phyloP scores from a whole-genome alignment of 805 yeast species.

The Candida tibetensis region DNA sequence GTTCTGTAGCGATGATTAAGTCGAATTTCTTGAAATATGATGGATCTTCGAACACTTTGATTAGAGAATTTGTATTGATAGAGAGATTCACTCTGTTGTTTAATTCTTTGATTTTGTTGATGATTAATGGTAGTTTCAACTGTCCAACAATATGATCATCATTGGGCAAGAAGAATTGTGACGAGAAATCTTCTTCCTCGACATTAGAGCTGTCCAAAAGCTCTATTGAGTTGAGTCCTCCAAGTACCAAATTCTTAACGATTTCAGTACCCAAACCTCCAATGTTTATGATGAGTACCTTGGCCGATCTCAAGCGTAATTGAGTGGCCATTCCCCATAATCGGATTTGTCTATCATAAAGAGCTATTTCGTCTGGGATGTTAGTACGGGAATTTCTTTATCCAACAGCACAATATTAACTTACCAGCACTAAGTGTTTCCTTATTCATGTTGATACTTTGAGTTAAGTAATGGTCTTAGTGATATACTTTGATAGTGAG shows the following conservation, averaged over 20 bases:
- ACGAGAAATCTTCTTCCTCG: constrained; percentile 59
- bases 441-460: constrained; percentile 2
- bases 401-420: too few relatives aligned
- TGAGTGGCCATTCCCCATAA: constrained; percentile 97
- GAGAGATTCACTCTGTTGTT: constrained; percentile 73
- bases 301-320: constrained; percentile 66
- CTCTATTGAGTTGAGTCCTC: constrained; percentile 82
- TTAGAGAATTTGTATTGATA: constrained; percentile 34
- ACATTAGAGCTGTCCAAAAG: constrained; percentile 59
- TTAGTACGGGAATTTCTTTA: constrained; percentile 3
- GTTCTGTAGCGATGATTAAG: constrained; percentile 73
- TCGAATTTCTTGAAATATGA: constrained; percentile 56
- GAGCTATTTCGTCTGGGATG: constrained; percentile 71
- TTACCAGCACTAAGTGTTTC: constrained; percentile 19
- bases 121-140: constrained; percentile 52
- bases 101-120: constrained; percentile 60
- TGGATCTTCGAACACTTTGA: constrained; percentile 13
- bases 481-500: too few relatives aligned
- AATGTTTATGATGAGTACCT: constrained; percentile 64
- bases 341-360: constrained; percentile 92
- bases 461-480: too few relatives aligned
- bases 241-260: constrained; percentile 78
- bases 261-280: constrained; percentile 81
- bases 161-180: constrained; percentile 68
- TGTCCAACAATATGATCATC: constrained; percentile 55